phyloP scores from a whole-genome alignment of 192 early-diverging fungal genomes.

The Globomyces pollinis-pini region DNA sequence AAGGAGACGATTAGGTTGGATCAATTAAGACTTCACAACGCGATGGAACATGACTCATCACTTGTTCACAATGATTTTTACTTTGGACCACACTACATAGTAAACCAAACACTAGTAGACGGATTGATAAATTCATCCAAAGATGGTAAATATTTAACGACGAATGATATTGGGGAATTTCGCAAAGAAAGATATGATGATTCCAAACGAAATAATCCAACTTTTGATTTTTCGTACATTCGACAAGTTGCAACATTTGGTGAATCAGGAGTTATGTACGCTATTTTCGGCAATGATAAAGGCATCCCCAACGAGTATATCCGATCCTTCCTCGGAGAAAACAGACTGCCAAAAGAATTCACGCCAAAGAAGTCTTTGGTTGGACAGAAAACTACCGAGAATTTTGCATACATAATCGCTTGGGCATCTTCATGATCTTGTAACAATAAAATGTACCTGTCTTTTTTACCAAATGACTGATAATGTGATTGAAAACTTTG shows the following conservation, averaged over 20 bases:
- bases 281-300: neutral
- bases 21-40: neutral
- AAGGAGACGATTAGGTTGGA: neutral
- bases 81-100: neutral
- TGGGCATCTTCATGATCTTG: too few relatives aligned
- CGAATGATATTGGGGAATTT: neutral
- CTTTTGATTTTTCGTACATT: slow-evolving; percentile 1
- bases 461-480: too few relatives aligned
- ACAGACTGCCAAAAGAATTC: neutral
- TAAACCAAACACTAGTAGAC: neutral
- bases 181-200: neutral
- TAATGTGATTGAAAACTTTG: too few relatives aligned
- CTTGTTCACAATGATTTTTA: neutral
- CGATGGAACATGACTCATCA: neutral
- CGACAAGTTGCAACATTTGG: neutral
- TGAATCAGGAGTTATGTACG: neutral
- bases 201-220: neutral
- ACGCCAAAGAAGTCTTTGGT: neutral
- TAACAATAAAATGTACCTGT: too few relatives aligned
- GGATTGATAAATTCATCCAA: neutral
- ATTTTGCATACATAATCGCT: too few relatives aligned
- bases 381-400: too few relatives aligned
- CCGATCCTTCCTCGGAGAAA: neutral
- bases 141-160: neutral
- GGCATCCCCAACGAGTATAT: neutral